Evolutionary conservation across 2,329 filamentous ascomycete species (phyloP).

Genomic region (Cordyceps fumosorosea): DNA sequence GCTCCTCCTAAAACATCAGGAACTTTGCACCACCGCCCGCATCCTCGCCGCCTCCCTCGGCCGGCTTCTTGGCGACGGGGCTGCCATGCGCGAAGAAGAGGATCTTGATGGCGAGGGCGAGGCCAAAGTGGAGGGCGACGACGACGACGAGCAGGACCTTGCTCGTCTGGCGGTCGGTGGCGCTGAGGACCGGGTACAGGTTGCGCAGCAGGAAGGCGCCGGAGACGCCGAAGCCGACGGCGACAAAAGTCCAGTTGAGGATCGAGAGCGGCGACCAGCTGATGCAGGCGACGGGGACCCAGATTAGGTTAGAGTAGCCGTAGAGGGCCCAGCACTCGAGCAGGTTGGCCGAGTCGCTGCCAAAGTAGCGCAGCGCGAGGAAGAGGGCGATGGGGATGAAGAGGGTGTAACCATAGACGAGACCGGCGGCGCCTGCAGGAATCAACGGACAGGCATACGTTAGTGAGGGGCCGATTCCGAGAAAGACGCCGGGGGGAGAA

Average conservation of each 20-base stretch:
- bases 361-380: slow-evolving; percentile 88
- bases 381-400: slow-evolving; percentile 81
- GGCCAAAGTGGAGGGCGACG: slow-evolving; percentile 76
- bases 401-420: slow-evolving; percentile 92
- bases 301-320: slow-evolving; percentile 93
- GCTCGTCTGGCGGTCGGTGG: slow-evolving; percentile 86
- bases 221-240: slow-evolving; percentile 75
- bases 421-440: slow-evolving; percentile 65
- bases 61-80: slow-evolving; percentile 35
- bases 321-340: slow-evolving; percentile 95
- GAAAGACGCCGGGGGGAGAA: not conserved
- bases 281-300: slow-evolving; percentile 89
- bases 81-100: slow-evolving; percentile 87
- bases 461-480: not conserved
- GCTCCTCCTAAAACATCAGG: not conserved
- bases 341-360: slow-evolving; percentile 85
- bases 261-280: slow-evolving; percentile 81
- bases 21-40: slow-evolving; percentile 19
- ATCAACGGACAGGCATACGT: not conserved
- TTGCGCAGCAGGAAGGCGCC: slow-evolving; percentile 80
- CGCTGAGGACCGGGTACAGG: slow-evolving; percentile 83
- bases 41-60: slow-evolving; percentile 15
- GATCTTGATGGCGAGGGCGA: slow-evolving; percentile 91
- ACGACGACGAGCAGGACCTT: slow-evolving; percentile 82
- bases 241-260: slow-evolving; percentile 92